Evolutionary conservation across 2,329 filamentous ascomycete species (phyloP).

Genomic region (Fusarium cyanostomum): DNA sequence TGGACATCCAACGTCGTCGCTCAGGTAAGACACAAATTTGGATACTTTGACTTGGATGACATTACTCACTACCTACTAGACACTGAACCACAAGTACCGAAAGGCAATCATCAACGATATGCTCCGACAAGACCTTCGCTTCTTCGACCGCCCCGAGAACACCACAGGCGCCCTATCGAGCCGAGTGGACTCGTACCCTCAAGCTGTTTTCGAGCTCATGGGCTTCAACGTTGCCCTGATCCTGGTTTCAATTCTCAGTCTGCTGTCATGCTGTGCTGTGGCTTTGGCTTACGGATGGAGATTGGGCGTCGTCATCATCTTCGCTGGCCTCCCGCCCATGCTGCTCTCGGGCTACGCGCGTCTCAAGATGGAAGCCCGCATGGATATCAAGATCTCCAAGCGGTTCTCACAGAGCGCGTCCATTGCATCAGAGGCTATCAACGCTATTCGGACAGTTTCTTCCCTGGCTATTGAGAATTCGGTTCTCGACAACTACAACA

Average conservation of each 20-base stretch:
- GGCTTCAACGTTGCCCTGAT: conserved; percentile 52
- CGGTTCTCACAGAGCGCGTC: conserved; percentile 47
- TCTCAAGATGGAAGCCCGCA: conserved; percentile 49
- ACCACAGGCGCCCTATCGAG: conserved; percentile 48
- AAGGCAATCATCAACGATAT: too few relatives aligned
- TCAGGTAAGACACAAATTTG: conserved; percentile 2
- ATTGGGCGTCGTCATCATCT: conserved; percentile 56
- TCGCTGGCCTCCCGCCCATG: conserved; percentile 50
- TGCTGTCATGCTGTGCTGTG: conserved; percentile 45
- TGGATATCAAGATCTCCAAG: conserved; percentile 49
- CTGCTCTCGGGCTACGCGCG: conserved; percentile 47
- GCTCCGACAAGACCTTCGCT: conserved; percentile 44
- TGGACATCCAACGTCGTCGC: conserved; percentile 44
- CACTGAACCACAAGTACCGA: too few relatives aligned
- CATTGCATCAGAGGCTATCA: conserved; percentile 53
- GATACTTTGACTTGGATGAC: too few relatives aligned
- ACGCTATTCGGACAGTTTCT: conserved; percentile 51
- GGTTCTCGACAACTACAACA: conserved; percentile 42
- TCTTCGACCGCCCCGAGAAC: conserved; percentile 53
- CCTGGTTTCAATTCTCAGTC: conserved; percentile 46
- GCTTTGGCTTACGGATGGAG: conserved; percentile 57
- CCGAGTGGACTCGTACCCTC: conserved; percentile 48
- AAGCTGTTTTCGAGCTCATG: conserved; percentile 52
- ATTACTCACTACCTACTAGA: too few relatives aligned
- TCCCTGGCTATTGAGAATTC: conserved; percentile 52